Evolutionary conservation across 2,329 filamentous ascomycete species (phyloP).

Genomic region (Ilyonectria destructans): DNA sequence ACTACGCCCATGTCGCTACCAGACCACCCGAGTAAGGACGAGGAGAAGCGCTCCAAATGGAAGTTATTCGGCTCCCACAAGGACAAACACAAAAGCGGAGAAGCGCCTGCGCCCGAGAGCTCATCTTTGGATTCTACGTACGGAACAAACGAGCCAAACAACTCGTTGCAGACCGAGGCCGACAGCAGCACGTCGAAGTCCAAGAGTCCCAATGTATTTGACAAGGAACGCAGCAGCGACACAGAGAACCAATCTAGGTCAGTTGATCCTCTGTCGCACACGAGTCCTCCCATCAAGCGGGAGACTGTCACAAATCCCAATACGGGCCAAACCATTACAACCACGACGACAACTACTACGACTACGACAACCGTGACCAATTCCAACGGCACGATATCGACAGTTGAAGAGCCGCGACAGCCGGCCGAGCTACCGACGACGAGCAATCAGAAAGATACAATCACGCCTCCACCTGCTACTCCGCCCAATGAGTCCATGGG

Average conservation of each 20-base stretch:
- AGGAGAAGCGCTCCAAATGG: slow-evolving; percentile 47
- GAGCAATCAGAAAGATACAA: slow-evolving; percentile 34
- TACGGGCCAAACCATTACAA: slow-evolving; percentile 46
- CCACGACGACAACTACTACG: slow-evolving; percentile 45
- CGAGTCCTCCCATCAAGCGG: slow-evolving; percentile 34
- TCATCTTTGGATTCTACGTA: slow-evolving; percentile 43
- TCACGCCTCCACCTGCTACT: slow-evolving; percentile 15
- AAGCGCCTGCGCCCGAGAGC: slow-evolving; percentile 23
- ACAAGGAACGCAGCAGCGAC: background rate
- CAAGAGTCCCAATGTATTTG: slow-evolving; percentile 28
- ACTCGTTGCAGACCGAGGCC: slow-evolving; percentile 44
- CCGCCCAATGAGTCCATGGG: background rate
- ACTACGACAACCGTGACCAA: slow-evolving; percentile 50
- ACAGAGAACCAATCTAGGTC: background rate
- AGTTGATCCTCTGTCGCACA: slow-evolving; percentile 20
- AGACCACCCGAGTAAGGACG: slow-evolving; percentile 31
- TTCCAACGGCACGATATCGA: slow-evolving; percentile 43
- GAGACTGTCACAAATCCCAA: slow-evolving; percentile 41
- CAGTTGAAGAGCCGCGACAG: slow-evolving; percentile 40
- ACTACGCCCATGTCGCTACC: slow-evolving; percentile 25
- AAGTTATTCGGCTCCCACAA: slow-evolving; percentile 47
- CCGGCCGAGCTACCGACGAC: slow-evolving; percentile 39
- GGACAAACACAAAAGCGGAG: slow-evolving; percentile 39
- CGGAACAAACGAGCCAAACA: slow-evolving; percentile 45
- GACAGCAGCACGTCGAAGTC: slow-evolving; percentile 27